Evolutionary conservation across 768 basidiomycete species (phyloP), one percentile per base, ranked within the genome.

Genomic region (Lactarius pseudohatsudake): DNA sequence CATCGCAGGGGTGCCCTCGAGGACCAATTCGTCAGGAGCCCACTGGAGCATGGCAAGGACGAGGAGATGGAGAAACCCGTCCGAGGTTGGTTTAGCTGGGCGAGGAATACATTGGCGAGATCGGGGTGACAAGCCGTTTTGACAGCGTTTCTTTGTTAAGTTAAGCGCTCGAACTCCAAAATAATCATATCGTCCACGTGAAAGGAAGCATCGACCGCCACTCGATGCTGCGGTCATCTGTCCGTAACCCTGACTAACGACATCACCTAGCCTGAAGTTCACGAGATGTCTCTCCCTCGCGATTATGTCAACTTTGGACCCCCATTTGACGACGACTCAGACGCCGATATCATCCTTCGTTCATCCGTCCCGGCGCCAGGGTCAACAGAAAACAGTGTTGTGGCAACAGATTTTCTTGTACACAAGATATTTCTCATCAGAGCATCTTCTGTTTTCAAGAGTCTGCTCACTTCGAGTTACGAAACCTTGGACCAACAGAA

Each of bases 321-420:
- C 32, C 84, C 85, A 3, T 86, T 86, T 73, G 75, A 86, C 68
- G 75, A 86, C 68, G 75, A 81, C 66, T 72, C 77, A 36, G 77
- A 78, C 60, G 82, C 83, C 64, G 73, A 75, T 56, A 13, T 59
- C 30, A 58, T 62, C 57, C 47, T 66, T 54, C 50, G 65, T 59
- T 66, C 59, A 18, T 16, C 36, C 36, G 26, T 20, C 26, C 26
- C 7, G 0, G 5, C n/a, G 3, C 43, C 13, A 3, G 47, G 8
- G 9, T n/a, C 34, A 36, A 20, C 55, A 16, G n/a, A 13, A 22
- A 8, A 16, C 9, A 11, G 13, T 6, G 1, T 20, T 56, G n/a
- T 16, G 1, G 13, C 47, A 1, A 67, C 66, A 36, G 41, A 63
- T 26, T 59, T 59, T 22, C 66, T 62, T 15, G 57, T 62, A 20